phyloP scores from a whole-genome alignment of 352 stramenopile species.

The Phytopythium kandeliae region DNA sequence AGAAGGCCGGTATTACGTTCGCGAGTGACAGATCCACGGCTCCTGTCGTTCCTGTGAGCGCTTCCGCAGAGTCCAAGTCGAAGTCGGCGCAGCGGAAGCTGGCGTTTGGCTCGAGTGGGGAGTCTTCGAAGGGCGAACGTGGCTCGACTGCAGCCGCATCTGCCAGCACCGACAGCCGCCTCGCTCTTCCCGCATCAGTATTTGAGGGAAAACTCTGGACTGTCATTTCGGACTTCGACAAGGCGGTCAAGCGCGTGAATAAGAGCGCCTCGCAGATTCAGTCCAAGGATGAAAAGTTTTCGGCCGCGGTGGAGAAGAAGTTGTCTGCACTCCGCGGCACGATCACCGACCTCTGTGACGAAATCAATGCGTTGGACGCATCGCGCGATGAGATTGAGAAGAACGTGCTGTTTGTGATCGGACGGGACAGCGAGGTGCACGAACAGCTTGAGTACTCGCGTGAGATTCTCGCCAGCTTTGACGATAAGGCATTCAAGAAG shows the following conservation, averaged over 20 bases:
- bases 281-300: constrained; percentile 31
- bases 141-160: not conserved
- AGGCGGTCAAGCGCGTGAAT: constrained; percentile 45
- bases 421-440: constrained; percentile 69
- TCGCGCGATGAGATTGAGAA: constrained; percentile 60
- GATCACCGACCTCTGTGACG: constrained; percentile 33
- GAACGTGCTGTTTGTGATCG: constrained; percentile 70
- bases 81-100: constrained; percentile 22
- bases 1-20: not conserved
- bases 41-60: not conserved
- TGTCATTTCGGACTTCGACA: constrained; percentile 65
- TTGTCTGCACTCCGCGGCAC: constrained; percentile 27
- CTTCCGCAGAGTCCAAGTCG: not conserved
- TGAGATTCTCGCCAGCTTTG: constrained; percentile 65
- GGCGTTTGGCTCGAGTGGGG: constrained; percentile 13
- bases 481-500: constrained; percentile 53
- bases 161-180: not conserved
- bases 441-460: constrained; percentile 66
- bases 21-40: not conserved
- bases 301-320: constrained; percentile 18
- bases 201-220: constrained; percentile 70
- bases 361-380: constrained; percentile 55
- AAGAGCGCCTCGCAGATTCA: constrained; percentile 20
- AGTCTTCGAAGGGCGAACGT: not conserved
- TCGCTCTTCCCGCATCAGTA: constrained; percentile 21